Base-by-base conservation (phyloP, 2,329 filamentous ascomycete genomes). In the Alternaria solani region DNA sequence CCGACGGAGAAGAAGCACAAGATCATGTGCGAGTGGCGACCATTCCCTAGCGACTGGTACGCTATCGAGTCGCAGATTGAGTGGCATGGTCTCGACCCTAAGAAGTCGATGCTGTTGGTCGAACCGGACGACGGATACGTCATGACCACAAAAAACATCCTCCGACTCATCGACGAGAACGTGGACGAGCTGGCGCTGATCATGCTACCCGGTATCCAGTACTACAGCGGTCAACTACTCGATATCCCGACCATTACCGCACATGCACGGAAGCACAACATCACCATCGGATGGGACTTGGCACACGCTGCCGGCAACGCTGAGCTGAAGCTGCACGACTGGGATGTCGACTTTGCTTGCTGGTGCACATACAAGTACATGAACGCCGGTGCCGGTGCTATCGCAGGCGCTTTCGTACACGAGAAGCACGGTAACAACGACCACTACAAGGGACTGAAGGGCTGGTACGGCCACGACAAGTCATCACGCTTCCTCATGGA, bases 311-410 rank as follows among this genome's bases (percentile, higher is more conserved):
- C 87, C 14, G 93, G 93, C 25, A 97, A 97, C 72, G 91, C 95
- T 4, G 88, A 91, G 55, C 80, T 96, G 8, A 80, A 83, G 57
- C 84, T 97, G 18, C 93, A 96, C 78, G 91, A 94, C 67, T 96
- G 93, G 93, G 85, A 91, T 66, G 92, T 96, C 28, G 93, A 97
- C 76, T 96, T 96, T 71, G 93, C 93, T 4, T 91, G 87, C 57
- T 97, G 93, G 93, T 97, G 93, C 79, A 94, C 89, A 3, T 97
- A 96, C 84, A 97, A 97, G 81, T 97, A 97, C 81, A 86, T 96
- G 75, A 96, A 96, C 74, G 88, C 89, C 11, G 93, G 93, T 0
- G 92, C 93, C 0, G 93, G 93, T 5, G 85, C 89, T 11, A 94
- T 95, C 63, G 92, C 87, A 1, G 92, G 89, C 0, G 83, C 90